phyloP scores from a whole-genome alignment of 2,329 filamentous ascomycete genomes.

The Talaromyces sp. region DNA sequence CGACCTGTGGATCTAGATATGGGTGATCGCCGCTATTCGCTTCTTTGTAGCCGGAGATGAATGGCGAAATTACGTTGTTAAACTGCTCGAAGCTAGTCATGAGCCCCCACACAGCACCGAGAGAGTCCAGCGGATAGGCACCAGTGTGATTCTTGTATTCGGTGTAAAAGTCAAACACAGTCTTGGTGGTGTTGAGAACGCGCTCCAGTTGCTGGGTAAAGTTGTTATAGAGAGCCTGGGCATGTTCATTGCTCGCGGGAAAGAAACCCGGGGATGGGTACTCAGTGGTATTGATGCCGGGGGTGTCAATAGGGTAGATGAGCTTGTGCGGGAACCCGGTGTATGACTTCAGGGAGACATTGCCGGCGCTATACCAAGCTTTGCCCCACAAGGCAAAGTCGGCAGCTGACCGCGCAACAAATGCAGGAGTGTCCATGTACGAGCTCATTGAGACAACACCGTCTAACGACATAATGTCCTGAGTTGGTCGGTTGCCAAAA shows the following conservation, averaged over 20 bases:
- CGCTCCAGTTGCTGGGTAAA: background rate
- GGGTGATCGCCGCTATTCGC: background rate
- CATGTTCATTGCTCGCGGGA: background rate
- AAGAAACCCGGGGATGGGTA: background rate
- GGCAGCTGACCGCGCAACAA: constrained; percentile 20
- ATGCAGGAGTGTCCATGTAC: constrained; percentile 41
- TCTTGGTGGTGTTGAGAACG: background rate
- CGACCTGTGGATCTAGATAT: background rate
- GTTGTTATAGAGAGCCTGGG: background rate
- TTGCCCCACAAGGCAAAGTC: constrained; percentile 30
- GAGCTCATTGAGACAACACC: constrained; percentile 45
- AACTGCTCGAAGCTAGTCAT: background rate
- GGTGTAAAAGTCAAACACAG: background rate
- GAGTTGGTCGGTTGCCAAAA: constrained; percentile 47
- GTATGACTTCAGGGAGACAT: background rate
- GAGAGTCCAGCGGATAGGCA: background rate
- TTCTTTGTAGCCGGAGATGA: background rate
- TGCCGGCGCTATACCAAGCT: constrained; percentile 25
- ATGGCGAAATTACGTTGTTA: background rate
- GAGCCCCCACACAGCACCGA: background rate
- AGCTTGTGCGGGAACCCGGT: background rate
- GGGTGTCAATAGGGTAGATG: background rate
- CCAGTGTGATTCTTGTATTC: background rate
- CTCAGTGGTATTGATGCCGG: background rate
- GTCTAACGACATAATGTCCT: constrained; percentile 42